These are phyloP conservation scores for Baorangia bicolor DNA, from an alignment of 768 basidiomycete species.

Conservation along the genomic window DNA sequence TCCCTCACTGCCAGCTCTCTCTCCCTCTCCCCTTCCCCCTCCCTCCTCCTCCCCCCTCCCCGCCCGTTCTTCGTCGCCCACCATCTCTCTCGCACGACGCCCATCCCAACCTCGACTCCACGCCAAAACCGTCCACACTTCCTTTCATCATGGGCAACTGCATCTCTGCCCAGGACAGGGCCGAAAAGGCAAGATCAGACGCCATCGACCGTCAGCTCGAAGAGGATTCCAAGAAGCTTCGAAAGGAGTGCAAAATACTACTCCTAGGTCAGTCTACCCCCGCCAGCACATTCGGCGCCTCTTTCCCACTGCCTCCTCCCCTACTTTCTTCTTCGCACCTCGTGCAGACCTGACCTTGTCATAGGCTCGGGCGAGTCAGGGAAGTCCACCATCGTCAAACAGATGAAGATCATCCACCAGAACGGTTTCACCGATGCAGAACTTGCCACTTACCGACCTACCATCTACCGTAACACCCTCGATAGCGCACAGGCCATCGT, in stretches of 20 bases:
- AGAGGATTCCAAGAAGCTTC: constrained; percentile 79
- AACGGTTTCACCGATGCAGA: constrained; percentile 82
- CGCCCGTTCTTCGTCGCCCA: neutral
- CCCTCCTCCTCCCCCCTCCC: too few relatives aligned
- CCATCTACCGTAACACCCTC: constrained; percentile 83
- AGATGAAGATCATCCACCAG: constrained; percentile 99
- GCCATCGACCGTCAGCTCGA: constrained; percentile 82
- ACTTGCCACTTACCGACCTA: constrained; percentile 69
- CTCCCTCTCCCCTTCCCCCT: too few relatives aligned
- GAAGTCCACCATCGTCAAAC: constrained; percentile 95
- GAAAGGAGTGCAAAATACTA: constrained; percentile 90
- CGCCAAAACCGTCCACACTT: neutral
- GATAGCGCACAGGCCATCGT: constrained; percentile 88
- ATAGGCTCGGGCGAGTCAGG: constrained; percentile 93
- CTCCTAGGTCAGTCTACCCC: constrained; percentile 66
- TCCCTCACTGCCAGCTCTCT: constrained; percentile 3
- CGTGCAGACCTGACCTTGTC: neutral
- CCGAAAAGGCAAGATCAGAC: constrained; percentile 62
- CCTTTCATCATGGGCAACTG: constrained; percentile 62
- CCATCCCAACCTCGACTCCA: neutral
- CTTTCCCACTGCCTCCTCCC: neutral
- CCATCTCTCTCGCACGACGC: neutral
- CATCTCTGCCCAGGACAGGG: constrained; percentile 53
- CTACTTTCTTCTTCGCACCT: neutral
- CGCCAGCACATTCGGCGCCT: constrained; percentile 8